phyloP scores from a whole-genome alignment of 305 asterid species.

The Plantago coronopus region DNA sequence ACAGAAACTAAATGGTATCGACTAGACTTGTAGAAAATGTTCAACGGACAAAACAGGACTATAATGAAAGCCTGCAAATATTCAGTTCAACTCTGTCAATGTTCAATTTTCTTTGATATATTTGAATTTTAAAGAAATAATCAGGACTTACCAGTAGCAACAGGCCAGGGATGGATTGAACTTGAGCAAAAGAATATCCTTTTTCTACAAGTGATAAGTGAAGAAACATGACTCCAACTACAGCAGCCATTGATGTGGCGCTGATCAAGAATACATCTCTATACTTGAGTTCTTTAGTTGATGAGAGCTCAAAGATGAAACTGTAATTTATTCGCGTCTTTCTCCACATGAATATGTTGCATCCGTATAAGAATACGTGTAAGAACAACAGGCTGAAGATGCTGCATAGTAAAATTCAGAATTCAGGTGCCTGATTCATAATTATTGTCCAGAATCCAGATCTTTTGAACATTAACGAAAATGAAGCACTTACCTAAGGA shows the following conservation, averaged over 20 bases:
- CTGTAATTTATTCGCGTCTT: slow-evolving; percentile 66
- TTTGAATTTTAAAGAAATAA: no score
- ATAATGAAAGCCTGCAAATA: slow-evolving; percentile 37
- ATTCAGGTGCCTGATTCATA: slow-evolving; percentile 6
- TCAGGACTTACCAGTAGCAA: slow-evolving; percentile 49
- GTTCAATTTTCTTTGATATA: not conserved
- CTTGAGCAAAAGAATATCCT: slow-evolving; percentile 57
- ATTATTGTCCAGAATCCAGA: no score
- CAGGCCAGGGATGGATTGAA: slow-evolving; percentile 70
- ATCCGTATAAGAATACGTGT: slow-evolving; percentile 79
- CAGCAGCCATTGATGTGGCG: slow-evolving; percentile 61
- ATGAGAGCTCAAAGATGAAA: slow-evolving; percentile 75
- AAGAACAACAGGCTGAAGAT: slow-evolving; percentile 80
- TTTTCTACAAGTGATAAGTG: slow-evolving; percentile 68
- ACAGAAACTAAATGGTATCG: slow-evolving; percentile 66
- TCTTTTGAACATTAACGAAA: not conserved
- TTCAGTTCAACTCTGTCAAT: not conserved
- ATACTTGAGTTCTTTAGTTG: slow-evolving; percentile 62
- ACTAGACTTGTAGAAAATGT: slow-evolving; percentile 72
- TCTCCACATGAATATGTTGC: slow-evolving; percentile 91
- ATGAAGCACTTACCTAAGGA: slow-evolving; percentile 61
- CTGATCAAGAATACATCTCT: slow-evolving; percentile 80
- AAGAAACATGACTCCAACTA: slow-evolving; percentile 59
- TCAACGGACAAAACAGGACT: slow-evolving; percentile 66
- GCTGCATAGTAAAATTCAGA: slow-evolving; percentile 45